Percentiles rank a stretch among this genome's conserved stretches.
phyloP scores from a whole-genome alignment of 495 filamentous ascomycete species.

The Aspergillus bertholletiae region DNA sequence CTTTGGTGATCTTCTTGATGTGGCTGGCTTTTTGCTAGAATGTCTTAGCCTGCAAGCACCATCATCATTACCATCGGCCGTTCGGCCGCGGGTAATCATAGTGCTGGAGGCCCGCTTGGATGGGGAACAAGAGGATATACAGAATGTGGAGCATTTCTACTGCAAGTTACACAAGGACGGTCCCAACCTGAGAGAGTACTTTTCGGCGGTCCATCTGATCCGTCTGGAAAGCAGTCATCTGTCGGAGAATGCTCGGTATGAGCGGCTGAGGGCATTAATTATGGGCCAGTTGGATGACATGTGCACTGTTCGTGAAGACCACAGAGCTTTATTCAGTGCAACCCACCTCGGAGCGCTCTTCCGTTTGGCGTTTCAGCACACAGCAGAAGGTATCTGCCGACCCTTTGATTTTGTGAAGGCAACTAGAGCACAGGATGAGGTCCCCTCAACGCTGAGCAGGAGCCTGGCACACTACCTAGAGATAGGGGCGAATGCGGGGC shows the following conservation, averaged over 20 bases:
- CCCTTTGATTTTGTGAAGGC: slow-evolving; percentile 18
- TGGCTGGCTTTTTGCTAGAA: slow-evolving; percentile 8
- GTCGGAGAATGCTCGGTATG: background rate
- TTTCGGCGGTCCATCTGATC: background rate
- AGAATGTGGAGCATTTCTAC: slow-evolving; percentile 2
- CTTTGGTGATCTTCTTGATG: background rate
- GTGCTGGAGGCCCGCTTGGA: background rate
- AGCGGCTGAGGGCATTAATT: background rate
- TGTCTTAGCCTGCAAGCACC: slow-evolving; percentile 9
- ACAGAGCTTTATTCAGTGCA: slow-evolving; percentile 5
- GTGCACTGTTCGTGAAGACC: background rate
- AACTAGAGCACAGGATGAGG: slow-evolving; percentile 8
- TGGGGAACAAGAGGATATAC: background rate
- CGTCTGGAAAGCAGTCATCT: background rate
- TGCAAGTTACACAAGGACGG: background rate
- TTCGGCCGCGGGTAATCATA: slow-evolving; percentile 14
- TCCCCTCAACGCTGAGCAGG: background rate
- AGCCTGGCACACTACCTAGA: slow-evolving; percentile 15
- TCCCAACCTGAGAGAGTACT: background rate
- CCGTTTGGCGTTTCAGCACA: slow-evolving; percentile 8
- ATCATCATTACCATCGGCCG: background rate
- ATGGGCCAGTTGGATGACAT: background rate
- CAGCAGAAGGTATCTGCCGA: background rate
- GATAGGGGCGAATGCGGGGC: too few species aligned
- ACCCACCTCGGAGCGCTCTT: slow-evolving; percentile 10